Percentiles rank a stretch among this genome's conserved stretches.
Evolutionary conservation across 169 alveolate species (phyloP).

Genomic region (Plasmodium falciparum): DNA sequence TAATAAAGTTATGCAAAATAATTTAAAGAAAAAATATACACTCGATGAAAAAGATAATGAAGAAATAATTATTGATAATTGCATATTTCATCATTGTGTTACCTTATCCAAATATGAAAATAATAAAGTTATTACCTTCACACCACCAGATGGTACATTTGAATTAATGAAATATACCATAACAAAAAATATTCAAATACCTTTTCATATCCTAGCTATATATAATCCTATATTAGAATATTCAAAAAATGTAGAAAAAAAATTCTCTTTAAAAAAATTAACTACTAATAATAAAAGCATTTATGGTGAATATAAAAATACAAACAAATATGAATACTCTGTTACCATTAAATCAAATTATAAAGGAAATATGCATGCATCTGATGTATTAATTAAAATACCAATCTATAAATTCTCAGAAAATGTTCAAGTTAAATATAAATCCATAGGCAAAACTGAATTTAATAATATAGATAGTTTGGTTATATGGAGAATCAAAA

Average conservation of each 20-base stretch:
- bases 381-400: slow-evolving; percentile 52
- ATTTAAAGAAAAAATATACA: slow-evolving; percentile 7
- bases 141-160: slow-evolving; percentile 67
- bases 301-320: slow-evolving; percentile 58
- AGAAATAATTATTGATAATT: slow-evolving; percentile 42
- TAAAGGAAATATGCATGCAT: slow-evolving; percentile 41
- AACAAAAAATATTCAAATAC: slow-evolving; percentile 70
- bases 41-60: slow-evolving; percentile 37
- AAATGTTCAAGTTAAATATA: slow-evolving; percentile 53
- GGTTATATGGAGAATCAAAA: slow-evolving; percentile 64
- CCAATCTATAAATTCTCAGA: slow-evolving; percentile 66
- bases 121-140: slow-evolving; percentile 55
- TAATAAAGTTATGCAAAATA: slow-evolving; percentile 5
- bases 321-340: slow-evolving; percentile 58
- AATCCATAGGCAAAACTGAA: slow-evolving; percentile 63
- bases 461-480: slow-evolving; percentile 49
- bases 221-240: slow-evolving; percentile 63
- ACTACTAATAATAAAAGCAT: slow-evolving; percentile 14
- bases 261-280: slow-evolving; percentile 46
- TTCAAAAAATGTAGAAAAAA: slow-evolving; percentile 29
- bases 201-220: slow-evolving; percentile 63
- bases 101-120: slow-evolving; percentile 55
- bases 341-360: slow-evolving; percentile 65
- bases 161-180: slow-evolving; percentile 67
- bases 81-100: slow-evolving; percentile 73